A percentile compares a stretch with the other conserved stretches of the same genome.
Evolutionary conservation across 2,329 filamentous ascomycete genomes (phyloP).

Genomic region (Parastagonospora avenae): DNA sequence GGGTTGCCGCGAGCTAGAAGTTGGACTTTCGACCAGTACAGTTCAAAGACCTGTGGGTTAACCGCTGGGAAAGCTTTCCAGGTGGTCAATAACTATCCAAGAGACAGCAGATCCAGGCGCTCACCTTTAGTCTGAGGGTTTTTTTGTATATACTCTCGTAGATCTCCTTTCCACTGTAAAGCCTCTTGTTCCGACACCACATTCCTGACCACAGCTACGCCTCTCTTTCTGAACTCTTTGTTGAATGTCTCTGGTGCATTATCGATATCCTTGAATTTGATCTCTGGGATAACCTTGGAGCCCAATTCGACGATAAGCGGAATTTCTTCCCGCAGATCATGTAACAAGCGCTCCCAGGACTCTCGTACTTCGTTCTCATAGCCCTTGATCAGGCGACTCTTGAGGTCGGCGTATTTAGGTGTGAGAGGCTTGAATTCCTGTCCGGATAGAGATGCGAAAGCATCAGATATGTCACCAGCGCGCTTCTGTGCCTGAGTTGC

Average conservation of each 20-base stretch:
- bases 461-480: slow-evolving; percentile 57
- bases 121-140: slow-evolving; percentile 53
- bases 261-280: slow-evolving; percentile 54
- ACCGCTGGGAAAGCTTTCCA: slow-evolving; percentile 52
- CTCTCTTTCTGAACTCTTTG: slow-evolving; percentile 62
- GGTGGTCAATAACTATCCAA: not conserved
- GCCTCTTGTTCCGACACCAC: slow-evolving; percentile 53
- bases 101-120: not conserved
- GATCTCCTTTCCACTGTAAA: slow-evolving; percentile 51
- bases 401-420: slow-evolving; percentile 53
- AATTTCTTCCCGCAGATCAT: slow-evolving; percentile 51
- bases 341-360: slow-evolving; percentile 55
- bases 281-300: slow-evolving; percentile 52
- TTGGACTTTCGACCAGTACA: slow-evolving; percentile 57
- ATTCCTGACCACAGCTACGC: slow-evolving; percentile 54
- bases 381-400: slow-evolving; percentile 51
- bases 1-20: slow-evolving; percentile 54
- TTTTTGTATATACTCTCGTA: slow-evolving; percentile 51
- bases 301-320: slow-evolving; percentile 50
- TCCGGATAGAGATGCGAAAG: slow-evolving; percentile 56
- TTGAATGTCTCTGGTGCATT: slow-evolving; percentile 61
- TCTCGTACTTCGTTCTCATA: slow-evolving; percentile 54
- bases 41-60: slow-evolving; percentile 57
- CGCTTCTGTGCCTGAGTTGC: slow-evolving; percentile 48
- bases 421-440: slow-evolving; percentile 52